These are phyloP conservation scores for Veloporphyrellus conicus DNA, from an alignment of 1,284 basidiomycete species.

Conservation along the genomic window DNA sequence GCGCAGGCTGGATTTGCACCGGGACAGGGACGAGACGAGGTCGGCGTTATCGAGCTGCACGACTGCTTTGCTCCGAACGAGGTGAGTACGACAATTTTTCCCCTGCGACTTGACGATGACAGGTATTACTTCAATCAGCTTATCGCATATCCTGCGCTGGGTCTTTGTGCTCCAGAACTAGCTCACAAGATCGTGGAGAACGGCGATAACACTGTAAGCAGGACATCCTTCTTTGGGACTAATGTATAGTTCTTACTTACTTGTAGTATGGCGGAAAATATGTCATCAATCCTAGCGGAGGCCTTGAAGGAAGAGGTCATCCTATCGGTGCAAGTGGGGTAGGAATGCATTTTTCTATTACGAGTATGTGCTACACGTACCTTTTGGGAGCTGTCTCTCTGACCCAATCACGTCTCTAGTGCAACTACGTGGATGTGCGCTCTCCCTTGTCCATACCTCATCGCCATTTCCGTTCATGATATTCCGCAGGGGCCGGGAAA, in stretches of 20 bases:
- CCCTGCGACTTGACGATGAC: neutral
- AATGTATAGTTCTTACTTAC: neutral
- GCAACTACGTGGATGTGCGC: slow-evolving; percentile 66
- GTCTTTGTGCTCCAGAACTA: slow-evolving; percentile 63
- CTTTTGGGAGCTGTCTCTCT: neutral
- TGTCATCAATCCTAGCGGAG: slow-evolving; percentile 82
- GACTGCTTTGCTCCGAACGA: slow-evolving; percentile 82
- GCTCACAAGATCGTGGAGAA: slow-evolving; percentile 74
- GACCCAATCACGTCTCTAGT: slow-evolving; percentile 36
- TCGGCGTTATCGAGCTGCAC: slow-evolving; percentile 82
- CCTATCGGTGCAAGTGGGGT: slow-evolving; percentile 80
- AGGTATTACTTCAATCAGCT: slow-evolving; percentile 42
- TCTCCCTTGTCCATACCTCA: neutral
- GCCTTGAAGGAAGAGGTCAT: slow-evolving; percentile 81
- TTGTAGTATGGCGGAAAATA: slow-evolving; percentile 78
- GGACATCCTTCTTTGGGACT: neutral
- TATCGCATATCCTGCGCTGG: slow-evolving; percentile 76
- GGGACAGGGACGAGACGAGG: slow-evolving; percentile 63
- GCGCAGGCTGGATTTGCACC: slow-evolving; percentile 61
- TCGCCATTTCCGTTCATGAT: neutral
- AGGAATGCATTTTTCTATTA: slow-evolving; percentile 84
- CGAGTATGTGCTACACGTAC: slow-evolving; percentile 45
- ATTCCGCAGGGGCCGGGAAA: slow-evolving; percentile 58
- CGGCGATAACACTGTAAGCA: slow-evolving; percentile 71
- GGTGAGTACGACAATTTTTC: slow-evolving; percentile 40